Evolutionary conservation across 148 eudicot genomes (phyloP).

Genomic region (Linanthus parryae): DNA sequence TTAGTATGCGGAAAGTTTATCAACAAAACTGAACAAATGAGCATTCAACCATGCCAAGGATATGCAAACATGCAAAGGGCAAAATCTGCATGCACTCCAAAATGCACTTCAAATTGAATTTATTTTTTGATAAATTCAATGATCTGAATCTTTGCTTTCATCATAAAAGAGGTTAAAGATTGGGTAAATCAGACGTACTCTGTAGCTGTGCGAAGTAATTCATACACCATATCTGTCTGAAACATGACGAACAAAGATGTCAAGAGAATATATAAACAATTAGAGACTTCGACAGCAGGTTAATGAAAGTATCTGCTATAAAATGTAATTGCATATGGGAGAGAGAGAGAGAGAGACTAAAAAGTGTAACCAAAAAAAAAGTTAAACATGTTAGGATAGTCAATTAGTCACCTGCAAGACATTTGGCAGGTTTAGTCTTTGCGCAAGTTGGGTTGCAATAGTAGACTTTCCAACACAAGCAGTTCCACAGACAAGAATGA

Average conservation of each 20-base stretch:
- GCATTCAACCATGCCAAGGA: too few species aligned
- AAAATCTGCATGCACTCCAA: too few species aligned
- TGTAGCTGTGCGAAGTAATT: constrained; percentile 92
- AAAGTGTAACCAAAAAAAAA: background rate
- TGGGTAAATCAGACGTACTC: constrained; percentile 48
- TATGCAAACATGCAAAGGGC: too few species aligned
- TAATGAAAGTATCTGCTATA: background rate
- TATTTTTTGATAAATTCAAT: too few species aligned
- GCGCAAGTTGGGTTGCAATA: constrained; percentile 98
- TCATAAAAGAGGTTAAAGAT: too few species aligned
- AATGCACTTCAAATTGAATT: too few species aligned
- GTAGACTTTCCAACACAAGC: constrained; percentile 98
- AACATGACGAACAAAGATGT: constrained; percentile 23
- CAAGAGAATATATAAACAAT: constrained; percentile 7
- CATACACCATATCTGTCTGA: constrained; percentile 99
- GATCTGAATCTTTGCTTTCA: too few species aligned
- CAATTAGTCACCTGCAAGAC: constrained; percentile 69
- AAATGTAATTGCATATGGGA: background rate
- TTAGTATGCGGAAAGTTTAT: too few species aligned
- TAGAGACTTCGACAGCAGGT: background rate
- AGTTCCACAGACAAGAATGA: constrained; percentile 99
- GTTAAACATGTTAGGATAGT: background rate
- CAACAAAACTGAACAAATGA: too few species aligned
- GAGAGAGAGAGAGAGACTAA: background rate
- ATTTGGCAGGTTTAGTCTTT: constrained; percentile 92